Percentiles rank a stretch among this genome's conserved stretches.
These are phyloP conservation scores for Pisolithus orientalis DNA, from an alignment of 768 basidiomycete genomes.

Conservation along the genomic window DNA sequence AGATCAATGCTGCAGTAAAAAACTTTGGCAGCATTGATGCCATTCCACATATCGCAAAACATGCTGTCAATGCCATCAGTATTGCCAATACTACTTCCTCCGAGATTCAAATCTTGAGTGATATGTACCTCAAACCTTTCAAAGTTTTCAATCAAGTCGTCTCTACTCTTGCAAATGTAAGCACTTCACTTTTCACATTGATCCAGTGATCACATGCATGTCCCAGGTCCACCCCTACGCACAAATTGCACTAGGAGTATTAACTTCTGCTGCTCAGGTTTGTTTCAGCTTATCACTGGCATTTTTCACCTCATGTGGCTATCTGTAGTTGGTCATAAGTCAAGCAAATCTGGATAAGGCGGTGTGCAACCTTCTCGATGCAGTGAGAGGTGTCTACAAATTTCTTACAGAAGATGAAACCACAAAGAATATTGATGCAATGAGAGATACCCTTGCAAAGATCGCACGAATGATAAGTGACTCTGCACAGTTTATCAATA, in stretches of 20 bases:
- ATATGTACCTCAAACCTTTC: no score
- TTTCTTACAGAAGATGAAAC: neutral
- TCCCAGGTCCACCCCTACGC: no score
- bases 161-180: no score
- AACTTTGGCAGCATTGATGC: no score
- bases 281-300: neutral
- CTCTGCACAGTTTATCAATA: neutral
- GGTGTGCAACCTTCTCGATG: neutral
- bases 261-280: neutral
- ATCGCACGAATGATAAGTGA: neutral
- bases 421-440: neutral
- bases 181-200: no score
- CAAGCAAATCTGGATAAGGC: neutral
- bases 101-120: no score
- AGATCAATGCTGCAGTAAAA: no score
- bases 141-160: no score
- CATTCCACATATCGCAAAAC: no score
- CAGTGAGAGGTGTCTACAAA: neutral
- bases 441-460: neutral
- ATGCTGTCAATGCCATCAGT: no score
- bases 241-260: neutral
- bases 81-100: no score
- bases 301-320: neutral
- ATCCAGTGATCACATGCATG: neutral
- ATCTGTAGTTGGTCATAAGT: neutral